A percentile compares a stretch with the other conserved stretches of the same genome.
These are phyloP conservation scores for Verbascum thapsus DNA, from an alignment of 257 asterid genomes.

Conservation along the genomic window DNA sequence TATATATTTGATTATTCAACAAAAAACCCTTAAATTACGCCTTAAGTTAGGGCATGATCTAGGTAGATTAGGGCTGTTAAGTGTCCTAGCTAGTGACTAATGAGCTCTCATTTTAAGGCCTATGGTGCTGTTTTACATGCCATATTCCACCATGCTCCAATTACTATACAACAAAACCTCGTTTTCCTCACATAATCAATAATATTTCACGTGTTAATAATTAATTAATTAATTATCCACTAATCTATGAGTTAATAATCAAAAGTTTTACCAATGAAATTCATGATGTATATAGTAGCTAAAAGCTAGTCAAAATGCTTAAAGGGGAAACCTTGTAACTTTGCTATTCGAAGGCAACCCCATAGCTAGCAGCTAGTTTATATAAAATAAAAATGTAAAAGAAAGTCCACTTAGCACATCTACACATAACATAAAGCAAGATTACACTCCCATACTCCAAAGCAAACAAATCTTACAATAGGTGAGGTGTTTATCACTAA, in stretches of 20 bases:
- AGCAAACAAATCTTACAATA: conserved; percentile 1
- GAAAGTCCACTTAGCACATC: conserved; percentile 10
- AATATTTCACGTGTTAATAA: background rate
- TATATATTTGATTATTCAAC: conserved; percentile 22
- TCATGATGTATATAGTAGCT: background rate
- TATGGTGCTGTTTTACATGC: conserved; percentile 1
- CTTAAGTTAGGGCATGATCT: conserved; percentile 42
- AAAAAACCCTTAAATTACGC: conserved; percentile 47
- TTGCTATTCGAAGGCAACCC: conserved; percentile 31
- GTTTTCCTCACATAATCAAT: background rate
- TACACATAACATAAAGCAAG: conserved; percentile 16
- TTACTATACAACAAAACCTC: background rate
- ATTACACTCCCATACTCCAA: conserved; percentile 11
- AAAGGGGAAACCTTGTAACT: background rate
- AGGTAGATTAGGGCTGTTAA: conserved; percentile 25
- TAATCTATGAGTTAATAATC: conserved; percentile 1
- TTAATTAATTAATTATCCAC: conserved; percentile 12
- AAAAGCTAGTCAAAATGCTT: conserved; percentile 27
- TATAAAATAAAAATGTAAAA: background rate
- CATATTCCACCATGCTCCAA: background rate
- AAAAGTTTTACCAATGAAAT: background rate
- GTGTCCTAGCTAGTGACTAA: conserved; percentile 11
- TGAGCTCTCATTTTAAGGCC: conserved; percentile 35
- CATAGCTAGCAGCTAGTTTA: too few relatives aligned
- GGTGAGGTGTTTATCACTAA: conserved; percentile 19